These are phyloP conservation scores for Sarocladium oryzae DNA, from an alignment of 2,329 filamentous ascomycete genomes.

Conservation along the genomic window DNA sequence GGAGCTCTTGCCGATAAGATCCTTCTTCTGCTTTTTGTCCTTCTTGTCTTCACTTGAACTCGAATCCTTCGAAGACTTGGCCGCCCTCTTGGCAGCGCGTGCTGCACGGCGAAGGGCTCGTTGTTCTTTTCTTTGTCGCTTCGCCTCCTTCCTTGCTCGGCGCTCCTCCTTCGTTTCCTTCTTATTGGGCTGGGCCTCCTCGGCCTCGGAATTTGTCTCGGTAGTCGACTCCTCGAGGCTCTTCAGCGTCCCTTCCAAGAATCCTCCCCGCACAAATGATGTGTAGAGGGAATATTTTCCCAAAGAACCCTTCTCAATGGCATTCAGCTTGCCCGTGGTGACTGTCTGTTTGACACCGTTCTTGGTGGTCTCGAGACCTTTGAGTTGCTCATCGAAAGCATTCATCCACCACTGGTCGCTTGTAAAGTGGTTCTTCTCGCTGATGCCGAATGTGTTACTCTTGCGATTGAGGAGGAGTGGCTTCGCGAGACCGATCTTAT, in stretches of 20 bases:
- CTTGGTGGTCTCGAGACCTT: conserved; percentile 59
- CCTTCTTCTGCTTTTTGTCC: conserved; percentile 12
- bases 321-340: conserved; percentile 47
- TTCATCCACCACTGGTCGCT: conserved; percentile 95
- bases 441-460: conserved; percentile 72
- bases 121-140: conserved; percentile 21
- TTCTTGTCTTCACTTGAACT: conserved; percentile 10
- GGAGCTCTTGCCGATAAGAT: conserved; percentile 18
- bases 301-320: conserved; percentile 45
- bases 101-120: conserved; percentile 10
- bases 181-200: neutral
- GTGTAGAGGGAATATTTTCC: conserved; percentile 66
- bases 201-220: conserved; percentile 13
- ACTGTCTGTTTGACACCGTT: conserved; percentile 48
- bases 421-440: conserved; percentile 61
- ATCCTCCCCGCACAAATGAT: conserved; percentile 77
- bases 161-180: conserved; percentile 13
- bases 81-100: conserved; percentile 13
- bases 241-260: conserved; percentile 63
- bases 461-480: conserved; percentile 81
- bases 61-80: conserved; percentile 1
- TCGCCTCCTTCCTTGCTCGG: conserved; percentile 19
- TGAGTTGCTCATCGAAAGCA: conserved; percentile 85
- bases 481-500: conserved; percentile 69
- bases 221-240: conserved; percentile 19